phyloP scores from a whole-genome alignment of 1,139 yeast genomes.

The Kluyveromyces sp. region DNA sequence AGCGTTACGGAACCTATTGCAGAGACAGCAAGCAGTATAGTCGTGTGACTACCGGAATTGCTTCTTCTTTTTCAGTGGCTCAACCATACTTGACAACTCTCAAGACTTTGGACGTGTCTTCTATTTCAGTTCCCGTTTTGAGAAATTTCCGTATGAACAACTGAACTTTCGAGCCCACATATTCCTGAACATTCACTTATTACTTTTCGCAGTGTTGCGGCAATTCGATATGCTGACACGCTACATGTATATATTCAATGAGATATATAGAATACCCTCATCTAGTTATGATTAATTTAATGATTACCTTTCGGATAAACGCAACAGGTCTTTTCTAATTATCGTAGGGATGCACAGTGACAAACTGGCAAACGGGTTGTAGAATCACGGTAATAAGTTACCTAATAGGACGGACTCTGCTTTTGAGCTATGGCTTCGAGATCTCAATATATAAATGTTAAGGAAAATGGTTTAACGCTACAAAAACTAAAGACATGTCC shows the following conservation, averaged over 20 bases:
- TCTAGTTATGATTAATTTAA: conserved; percentile 1
- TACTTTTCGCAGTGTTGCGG: background rate
- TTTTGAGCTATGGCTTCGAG: no score
- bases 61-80: conserved; percentile 36
- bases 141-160: conserved; percentile 15
- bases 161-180: conserved; percentile 6
- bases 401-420: no score
- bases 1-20: conserved; percentile 43
- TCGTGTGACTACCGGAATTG: conserved; percentile 37
- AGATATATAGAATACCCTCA: conserved; percentile 1
- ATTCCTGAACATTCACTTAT: background rate
- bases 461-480: no score
- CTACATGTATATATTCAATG: background rate
- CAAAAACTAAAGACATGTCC: no score
- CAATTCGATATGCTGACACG: background rate
- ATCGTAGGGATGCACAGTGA: no score
- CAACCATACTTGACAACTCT: conserved; percentile 36
- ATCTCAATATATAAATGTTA: no score
- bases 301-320: background rate
- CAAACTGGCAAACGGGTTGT: no score
- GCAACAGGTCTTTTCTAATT: no score
- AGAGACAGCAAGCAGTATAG: conserved; percentile 41
- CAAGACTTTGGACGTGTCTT: conserved; percentile 33
- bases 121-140: conserved; percentile 37
- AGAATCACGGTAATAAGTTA: no score